Percentiles rank a stretch among this genome's conserved stretches.
These are phyloP conservation scores for Chiua virens DNA, from an alignment of 768 basidiomycete genomes.

Conservation along the genomic window DNA sequence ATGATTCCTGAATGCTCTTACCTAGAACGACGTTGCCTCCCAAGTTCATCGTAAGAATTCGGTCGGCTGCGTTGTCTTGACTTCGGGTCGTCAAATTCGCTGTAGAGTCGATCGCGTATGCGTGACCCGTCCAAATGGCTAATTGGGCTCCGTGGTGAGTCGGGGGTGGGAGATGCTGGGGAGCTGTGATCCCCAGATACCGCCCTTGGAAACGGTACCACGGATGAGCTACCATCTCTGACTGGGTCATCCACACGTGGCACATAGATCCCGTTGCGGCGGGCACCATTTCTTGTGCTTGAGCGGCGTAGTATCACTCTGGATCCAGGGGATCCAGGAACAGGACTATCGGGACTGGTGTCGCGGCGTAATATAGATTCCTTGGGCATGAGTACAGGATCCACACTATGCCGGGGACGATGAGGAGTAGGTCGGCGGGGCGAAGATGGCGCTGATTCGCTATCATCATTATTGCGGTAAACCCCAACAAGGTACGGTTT, in stretches of 20 bases:
- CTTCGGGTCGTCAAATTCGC: constrained; percentile 63
- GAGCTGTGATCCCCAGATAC: constrained; percentile 50
- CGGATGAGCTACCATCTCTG: constrained; percentile 36
- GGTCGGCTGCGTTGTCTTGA: constrained; percentile 56
- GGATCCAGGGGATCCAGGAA: constrained; percentile 33
- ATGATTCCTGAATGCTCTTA: constrained; percentile 76
- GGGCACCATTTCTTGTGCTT: constrained; percentile 51
- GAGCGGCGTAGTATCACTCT: constrained; percentile 56
- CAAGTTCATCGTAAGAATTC: constrained; percentile 68
- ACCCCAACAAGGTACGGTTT: constrained; percentile 56
- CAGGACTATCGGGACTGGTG: constrained; percentile 54
- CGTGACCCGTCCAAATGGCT: constrained; percentile 42
- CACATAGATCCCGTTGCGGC: constrained; percentile 48
- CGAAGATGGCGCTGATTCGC: constrained; percentile 38
- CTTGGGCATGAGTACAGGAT: constrained; percentile 50
- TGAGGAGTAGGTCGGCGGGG: constrained; percentile 56
- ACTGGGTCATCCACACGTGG: constrained; percentile 41
- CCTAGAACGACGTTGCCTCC: constrained; percentile 55
- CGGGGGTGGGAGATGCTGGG: constrained; percentile 38
- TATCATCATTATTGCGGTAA: constrained; percentile 45
- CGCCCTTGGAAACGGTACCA: constrained; percentile 67
- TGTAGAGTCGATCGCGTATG: constrained; percentile 61
- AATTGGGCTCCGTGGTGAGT: constrained; percentile 28
- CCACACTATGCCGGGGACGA: constrained; percentile 64
- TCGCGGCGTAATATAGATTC: constrained; percentile 51